A percentile compares a stretch with the other conserved stretches of the same genome.
These are phyloP conservation scores for Hypoxylon sp. DNA, from an alignment of 2,329 filamentous ascomycete genomes.

Conservation along the genomic window DNA sequence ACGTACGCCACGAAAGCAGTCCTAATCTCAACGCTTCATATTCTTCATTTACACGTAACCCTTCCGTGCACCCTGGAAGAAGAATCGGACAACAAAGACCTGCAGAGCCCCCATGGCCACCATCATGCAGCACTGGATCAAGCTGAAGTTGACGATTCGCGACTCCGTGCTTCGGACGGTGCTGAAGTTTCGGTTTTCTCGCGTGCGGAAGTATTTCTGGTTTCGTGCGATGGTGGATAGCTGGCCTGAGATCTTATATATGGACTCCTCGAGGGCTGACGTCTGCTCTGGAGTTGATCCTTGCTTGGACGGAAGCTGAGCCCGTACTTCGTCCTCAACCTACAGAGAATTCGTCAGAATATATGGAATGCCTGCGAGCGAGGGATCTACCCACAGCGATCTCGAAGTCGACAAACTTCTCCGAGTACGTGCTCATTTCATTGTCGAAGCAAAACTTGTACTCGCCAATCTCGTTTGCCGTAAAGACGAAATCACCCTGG, in stretches of 20 bases:
- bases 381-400: constrained; percentile 76
- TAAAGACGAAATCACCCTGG: constrained; percentile 98
- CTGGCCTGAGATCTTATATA: constrained; percentile 93
- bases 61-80: constrained; percentile 88
- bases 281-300: constrained; percentile 85
- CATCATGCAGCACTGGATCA: constrained; percentile 93
- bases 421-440: constrained; percentile 96
- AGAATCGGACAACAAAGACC: constrained; percentile 97
- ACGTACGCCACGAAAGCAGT: constrained; percentile 45
- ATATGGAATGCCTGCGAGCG: constrained; percentile 14
- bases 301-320: constrained; percentile 48
- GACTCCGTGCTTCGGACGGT: constrained; percentile 96
- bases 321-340: constrained; percentile 51
- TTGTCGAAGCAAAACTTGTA: constrained; percentile 99
- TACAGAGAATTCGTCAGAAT: constrained; percentile 35
- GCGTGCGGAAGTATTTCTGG: constrained; percentile 99
- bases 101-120: constrained; percentile 95
- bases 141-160: constrained; percentile 96
- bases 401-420: constrained; percentile 98
- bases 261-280: constrained; percentile 87
- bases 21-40: constrained; percentile 29
- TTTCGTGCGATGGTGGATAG: constrained; percentile 95
- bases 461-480: constrained; percentile 86
- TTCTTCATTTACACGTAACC: constrained; percentile 70
- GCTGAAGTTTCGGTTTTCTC: constrained; percentile 98